Evolutionary conservation across 768 basidiomycete genomes (phyloP).

Genomic region (Podaxis sp.): DNA sequence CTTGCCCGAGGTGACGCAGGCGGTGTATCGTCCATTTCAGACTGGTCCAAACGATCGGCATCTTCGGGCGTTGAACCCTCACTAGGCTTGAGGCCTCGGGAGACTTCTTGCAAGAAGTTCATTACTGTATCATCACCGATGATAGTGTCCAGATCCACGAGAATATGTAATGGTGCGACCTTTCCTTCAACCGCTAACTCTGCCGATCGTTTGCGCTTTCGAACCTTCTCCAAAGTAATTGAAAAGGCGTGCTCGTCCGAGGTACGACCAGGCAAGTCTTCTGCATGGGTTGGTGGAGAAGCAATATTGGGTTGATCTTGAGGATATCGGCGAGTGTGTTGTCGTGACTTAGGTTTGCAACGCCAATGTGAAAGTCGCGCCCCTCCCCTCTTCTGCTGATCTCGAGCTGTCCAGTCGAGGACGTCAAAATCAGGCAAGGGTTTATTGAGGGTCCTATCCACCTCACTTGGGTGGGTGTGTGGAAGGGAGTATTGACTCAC

Average conservation of each 20-base stretch:
- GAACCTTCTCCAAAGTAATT: not conserved
- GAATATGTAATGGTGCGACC: slow-evolving; percentile 71
- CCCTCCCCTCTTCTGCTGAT: slow-evolving; percentile 31
- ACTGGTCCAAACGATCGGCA: not conserved
- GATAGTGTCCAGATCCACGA: slow-evolving; percentile 60
- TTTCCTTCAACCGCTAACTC: slow-evolving; percentile 34
- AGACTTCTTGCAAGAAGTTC: slow-evolving; percentile 48
- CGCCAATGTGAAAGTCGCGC: slow-evolving; percentile 69
- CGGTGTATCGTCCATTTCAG: slow-evolving; percentile 30
- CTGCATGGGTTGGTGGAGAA: not conserved
- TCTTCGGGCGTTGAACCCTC: no score
- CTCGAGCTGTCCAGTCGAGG: slow-evolving; percentile 60
- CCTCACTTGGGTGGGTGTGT: slow-evolving; percentile 41
- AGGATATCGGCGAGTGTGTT: not conserved
- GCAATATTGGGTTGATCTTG: not conserved
- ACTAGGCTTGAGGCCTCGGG: not conserved
- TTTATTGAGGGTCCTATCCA: slow-evolving; percentile 20
- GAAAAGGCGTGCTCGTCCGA: not conserved
- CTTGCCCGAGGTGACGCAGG: slow-evolving; percentile 36
- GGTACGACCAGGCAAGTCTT: not conserved
- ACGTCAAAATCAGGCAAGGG: slow-evolving; percentile 57
- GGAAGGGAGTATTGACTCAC: slow-evolving; percentile 49
- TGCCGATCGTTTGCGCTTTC: not conserved
- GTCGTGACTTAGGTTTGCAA: slow-evolving; percentile 29
- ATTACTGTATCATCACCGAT: slow-evolving; percentile 39